These are phyloP conservation scores for Xerocomellus intermedius DNA, from an alignment of 768 basidiomycete species.

Conservation along the genomic window DNA sequence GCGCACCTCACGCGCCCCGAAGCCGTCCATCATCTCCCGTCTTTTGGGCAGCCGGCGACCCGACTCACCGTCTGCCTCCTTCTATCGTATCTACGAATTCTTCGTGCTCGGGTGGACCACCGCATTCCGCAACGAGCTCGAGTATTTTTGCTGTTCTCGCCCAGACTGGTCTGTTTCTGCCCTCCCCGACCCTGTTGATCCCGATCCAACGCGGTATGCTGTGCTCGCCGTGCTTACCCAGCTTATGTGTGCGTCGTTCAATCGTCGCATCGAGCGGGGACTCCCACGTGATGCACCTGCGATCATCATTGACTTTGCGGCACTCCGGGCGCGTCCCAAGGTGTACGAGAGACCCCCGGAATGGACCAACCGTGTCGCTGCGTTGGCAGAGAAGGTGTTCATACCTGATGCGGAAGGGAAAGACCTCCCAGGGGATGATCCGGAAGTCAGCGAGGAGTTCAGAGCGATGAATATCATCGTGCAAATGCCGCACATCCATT, in stretches of 20 bases:
- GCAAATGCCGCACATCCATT: conserved; percentile 11
- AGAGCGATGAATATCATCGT: conserved; percentile 9
- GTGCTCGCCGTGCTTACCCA: conserved; percentile 6
- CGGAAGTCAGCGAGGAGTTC: conserved; percentile 10
- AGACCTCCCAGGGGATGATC: not conserved
- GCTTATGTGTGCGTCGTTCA: conserved; percentile 11
- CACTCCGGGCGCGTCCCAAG: conserved; percentile 8
- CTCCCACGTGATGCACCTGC: conserved; percentile 10
- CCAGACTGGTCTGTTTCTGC: conserved; percentile 5
- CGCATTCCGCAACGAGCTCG: conserved; percentile 12
- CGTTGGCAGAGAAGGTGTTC: not conserved
- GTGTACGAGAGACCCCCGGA: conserved; percentile 3
- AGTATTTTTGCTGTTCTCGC: conserved; percentile 8
- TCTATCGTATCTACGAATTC: conserved; percentile 12
- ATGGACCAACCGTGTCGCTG: not conserved
- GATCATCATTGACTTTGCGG: conserved; percentile 10
- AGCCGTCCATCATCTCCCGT: not conserved
- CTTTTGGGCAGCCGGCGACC: not conserved
- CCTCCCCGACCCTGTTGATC: conserved; percentile 1
- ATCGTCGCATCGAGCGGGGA: conserved; percentile 10
- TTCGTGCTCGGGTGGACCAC: conserved; percentile 10
- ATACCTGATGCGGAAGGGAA: conserved; percentile 5
- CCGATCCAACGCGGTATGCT: conserved; percentile 3
- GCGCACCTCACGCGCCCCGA: conserved; percentile 2
- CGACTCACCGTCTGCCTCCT: conserved; percentile 4